phyloP scores from a whole-genome alignment of 108 stramenopile genomes.

The Nitzschia palea region DNA sequence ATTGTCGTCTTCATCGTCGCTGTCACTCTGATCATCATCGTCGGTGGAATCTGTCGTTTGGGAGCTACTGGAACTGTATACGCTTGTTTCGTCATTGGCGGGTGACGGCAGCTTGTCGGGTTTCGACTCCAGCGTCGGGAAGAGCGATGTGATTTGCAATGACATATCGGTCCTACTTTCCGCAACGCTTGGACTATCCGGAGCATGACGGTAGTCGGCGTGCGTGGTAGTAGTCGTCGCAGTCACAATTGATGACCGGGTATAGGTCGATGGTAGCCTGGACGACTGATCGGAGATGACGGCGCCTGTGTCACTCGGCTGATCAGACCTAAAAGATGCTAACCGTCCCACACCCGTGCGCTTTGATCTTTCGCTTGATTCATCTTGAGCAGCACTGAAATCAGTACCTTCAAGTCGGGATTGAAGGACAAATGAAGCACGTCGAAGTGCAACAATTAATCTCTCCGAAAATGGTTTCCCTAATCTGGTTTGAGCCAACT shows the following conservation, averaged over 20 bases:
- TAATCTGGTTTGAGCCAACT: not conserved
- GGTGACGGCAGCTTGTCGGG: not conserved
- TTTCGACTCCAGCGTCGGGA: not conserved
- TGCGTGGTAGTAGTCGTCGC: too few relatives aligned
- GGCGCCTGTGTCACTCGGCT: not conserved
- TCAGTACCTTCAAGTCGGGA: conserved; percentile 21
- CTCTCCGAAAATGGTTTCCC: not conserved
- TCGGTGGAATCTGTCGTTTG: not conserved
- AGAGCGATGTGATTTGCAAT: not conserved
- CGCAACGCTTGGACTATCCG: conserved; percentile 2
- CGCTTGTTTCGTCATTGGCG: not conserved
- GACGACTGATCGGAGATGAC: not conserved
- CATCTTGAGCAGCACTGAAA: not conserved
- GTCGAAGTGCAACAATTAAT: conserved; percentile 5
- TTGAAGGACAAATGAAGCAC: conserved; percentile 15
- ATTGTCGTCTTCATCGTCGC: not conserved
- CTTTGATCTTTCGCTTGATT: not conserved
- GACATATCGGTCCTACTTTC: conserved; percentile 1
- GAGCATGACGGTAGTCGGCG: too few relatives aligned
- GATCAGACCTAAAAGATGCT: not conserved
- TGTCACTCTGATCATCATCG: not conserved
- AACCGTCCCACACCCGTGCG: not conserved
- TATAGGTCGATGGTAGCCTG: too few relatives aligned
- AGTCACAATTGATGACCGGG: too few relatives aligned
- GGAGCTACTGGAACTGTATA: not conserved